Conservation (phyloP, 1,284 basidiomycete species). For the Pseudozyma flocculosa region DNA sequence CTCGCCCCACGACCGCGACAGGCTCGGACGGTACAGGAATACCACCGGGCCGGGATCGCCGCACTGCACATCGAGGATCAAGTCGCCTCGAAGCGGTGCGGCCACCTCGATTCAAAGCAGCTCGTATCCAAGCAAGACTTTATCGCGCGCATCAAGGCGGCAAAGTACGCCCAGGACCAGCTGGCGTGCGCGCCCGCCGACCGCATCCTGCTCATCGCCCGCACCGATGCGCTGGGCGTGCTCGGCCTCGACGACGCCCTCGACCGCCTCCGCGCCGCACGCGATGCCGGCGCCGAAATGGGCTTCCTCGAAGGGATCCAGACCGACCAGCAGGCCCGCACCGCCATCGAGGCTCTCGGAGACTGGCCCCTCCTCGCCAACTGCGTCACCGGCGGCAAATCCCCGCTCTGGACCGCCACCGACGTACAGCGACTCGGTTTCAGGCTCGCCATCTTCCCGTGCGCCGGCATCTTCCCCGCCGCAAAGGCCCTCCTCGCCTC, state of each 20-base stretch:
- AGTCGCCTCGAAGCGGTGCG: constrained; percentile 76
- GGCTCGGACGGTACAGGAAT: constrained; percentile 70
- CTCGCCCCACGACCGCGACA: too few relatives aligned
- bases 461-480: constrained; percentile 32
- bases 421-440: constrained; percentile 17
- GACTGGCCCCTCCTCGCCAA: constrained; percentile 26
- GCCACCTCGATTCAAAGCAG: constrained; percentile 76
- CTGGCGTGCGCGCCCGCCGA: constrained; percentile 68
- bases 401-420: constrained; percentile 20
- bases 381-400: constrained; percentile 30
- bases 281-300: constrained; percentile 75
- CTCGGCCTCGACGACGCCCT: constrained; percentile 78
- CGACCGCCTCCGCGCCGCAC: constrained; percentile 69
- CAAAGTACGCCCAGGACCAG: constrained; percentile 57
- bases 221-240: constrained; percentile 78
- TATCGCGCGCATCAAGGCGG: constrained; percentile 72
- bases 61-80: constrained; percentile 80
- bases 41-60: constrained; percentile 71
- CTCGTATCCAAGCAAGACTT: constrained; percentile 76
- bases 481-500: constrained; percentile 16
- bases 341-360: constrained; percentile 67
- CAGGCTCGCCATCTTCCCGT: constrained; percentile 35
- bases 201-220: constrained; percentile 75
- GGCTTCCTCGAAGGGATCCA: constrained; percentile 74
- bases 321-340: constrained; percentile 67